Conservation (phyloP, 108 stramenopile genomes). For the Skeletonema costatum region DNA sequence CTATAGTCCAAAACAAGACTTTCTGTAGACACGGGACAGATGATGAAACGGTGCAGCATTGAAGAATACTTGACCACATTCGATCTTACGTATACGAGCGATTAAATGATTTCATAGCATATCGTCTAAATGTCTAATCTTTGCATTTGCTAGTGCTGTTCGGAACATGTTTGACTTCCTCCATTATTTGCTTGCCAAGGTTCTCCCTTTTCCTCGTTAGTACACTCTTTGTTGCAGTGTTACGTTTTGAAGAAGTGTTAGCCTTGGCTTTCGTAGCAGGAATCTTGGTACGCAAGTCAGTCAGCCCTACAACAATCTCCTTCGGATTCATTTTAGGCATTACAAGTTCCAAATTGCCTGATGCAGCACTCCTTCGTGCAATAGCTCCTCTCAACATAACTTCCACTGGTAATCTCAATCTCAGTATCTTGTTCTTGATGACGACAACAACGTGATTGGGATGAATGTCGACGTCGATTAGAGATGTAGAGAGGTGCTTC, state of each 20-base stretch:
- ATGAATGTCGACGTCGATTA: conserved; percentile 90
- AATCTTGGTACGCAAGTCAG: conserved; percentile 10
- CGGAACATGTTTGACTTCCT: neutral
- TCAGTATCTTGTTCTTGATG: conserved; percentile 79
- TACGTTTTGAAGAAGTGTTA: neutral
- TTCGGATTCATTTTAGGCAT: conserved; percentile 73
- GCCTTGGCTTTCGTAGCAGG: neutral
- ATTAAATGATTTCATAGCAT: too few relatives aligned
- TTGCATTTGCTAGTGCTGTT: too few relatives aligned
- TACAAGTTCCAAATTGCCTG: conserved; percentile 76
- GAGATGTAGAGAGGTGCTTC: conserved; percentile 69
- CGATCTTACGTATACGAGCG: too few relatives aligned
- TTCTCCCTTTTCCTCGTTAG: conserved; percentile 37
- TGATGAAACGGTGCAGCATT: too few relatives aligned
- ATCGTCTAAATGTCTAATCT: too few relatives aligned
- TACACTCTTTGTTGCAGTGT: conserved; percentile 6
- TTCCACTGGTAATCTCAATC: conserved; percentile 71
- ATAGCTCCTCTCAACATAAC: conserved; percentile 50
- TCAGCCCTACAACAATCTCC: conserved; percentile 39
- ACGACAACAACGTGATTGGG: conserved; percentile 80
- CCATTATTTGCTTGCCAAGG: conserved; percentile 26
- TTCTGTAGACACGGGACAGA: too few relatives aligned
- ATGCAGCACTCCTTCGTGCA: conserved; percentile 68
- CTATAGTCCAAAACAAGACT: too few relatives aligned
- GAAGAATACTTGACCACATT: too few relatives aligned